Evolutionary conservation across 2,329 filamentous ascomycete genomes (phyloP).

Genomic region (Botryosphaeria dothidea): DNA sequence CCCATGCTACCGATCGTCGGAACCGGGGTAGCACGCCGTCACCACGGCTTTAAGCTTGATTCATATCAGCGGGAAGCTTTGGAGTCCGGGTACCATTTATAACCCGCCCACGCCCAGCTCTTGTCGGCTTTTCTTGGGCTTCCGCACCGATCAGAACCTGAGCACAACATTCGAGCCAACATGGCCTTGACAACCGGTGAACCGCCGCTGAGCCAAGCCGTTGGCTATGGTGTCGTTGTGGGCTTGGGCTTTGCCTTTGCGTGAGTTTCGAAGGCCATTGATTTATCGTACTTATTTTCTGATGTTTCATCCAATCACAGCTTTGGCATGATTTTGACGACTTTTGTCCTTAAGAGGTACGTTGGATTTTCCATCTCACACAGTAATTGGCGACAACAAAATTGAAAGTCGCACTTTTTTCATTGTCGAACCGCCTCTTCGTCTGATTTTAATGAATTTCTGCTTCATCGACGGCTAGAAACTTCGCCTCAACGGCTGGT

Average conservation of each 20-base stretch:
- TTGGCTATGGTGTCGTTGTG: slow-evolving; percentile 77
- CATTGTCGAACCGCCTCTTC: too few species aligned
- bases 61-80: not conserved
- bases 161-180: not conserved
- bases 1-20: not conserved
- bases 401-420: too few species aligned
- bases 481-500: not conserved
- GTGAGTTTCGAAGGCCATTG: slow-evolving; percentile 31
- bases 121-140: not conserved
- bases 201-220: slow-evolving; percentile 54
- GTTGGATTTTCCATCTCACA: not conserved
- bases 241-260: slow-evolving; percentile 75
- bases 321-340: slow-evolving; percentile 73
- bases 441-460: too few species aligned
- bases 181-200: slow-evolving; percentile 10
- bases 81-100: not conserved
- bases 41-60: not conserved
- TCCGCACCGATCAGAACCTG: not conserved
- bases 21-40: not conserved
- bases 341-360: slow-evolving; percentile 65
- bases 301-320: slow-evolving; percentile 24
- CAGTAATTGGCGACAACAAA: too few species aligned
- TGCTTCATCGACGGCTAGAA: too few species aligned
- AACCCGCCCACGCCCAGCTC: not conserved
- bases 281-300: slow-evolving; percentile 15